Percentiles rank a stretch among this genome's conserved stretches.
Evolutionary conservation across 1,284 basidiomycete genomes (phyloP).

Genomic region (Ceratobasidium sp.): DNA sequence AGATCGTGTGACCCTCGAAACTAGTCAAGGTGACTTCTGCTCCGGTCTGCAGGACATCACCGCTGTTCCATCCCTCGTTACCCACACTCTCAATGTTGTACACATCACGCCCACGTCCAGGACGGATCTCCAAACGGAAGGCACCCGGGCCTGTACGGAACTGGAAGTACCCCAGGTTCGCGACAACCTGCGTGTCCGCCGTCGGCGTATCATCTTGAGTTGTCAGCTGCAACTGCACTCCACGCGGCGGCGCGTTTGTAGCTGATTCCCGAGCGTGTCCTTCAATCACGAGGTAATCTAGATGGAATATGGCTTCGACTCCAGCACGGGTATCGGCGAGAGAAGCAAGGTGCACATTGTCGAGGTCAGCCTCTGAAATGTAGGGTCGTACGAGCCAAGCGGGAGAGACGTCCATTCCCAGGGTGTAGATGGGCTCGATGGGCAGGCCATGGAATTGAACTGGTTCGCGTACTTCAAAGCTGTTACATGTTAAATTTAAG

Average conservation of each 20-base stretch:
- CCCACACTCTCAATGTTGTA: constrained; percentile 86
- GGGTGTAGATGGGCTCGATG: constrained; percentile 81
- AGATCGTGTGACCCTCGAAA: constrained; percentile 89
- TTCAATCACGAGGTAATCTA: constrained; percentile 92
- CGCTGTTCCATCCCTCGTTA: constrained; percentile 84
- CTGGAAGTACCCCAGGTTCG: constrained; percentile 96
- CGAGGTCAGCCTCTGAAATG: constrained; percentile 91
- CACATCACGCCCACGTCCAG: constrained; percentile 82
- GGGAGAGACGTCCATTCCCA: constrained; percentile 88
- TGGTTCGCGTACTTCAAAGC: constrained; percentile 46
- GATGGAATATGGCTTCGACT: constrained; percentile 84
- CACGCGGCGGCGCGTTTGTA: constrained; percentile 76
- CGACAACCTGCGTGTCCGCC: constrained; percentile 89
- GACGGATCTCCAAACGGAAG: constrained; percentile 83
- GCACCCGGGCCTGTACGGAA: constrained; percentile 93
- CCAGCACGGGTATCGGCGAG: constrained; percentile 67
- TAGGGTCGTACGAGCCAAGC: constrained; percentile 93
- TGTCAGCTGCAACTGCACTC: constrained; percentile 84
- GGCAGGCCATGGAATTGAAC: constrained; percentile 68
- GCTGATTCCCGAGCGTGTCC: constrained; percentile 86
- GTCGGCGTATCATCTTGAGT: constrained; percentile 62
- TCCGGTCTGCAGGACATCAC: constrained; percentile 70
- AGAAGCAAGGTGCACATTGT: constrained; percentile 88
- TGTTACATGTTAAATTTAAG: constrained; percentile 1
- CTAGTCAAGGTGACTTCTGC: constrained; percentile 80